These are phyloP conservation scores for Dinochytrium kinnereticum DNA, from an alignment of 371 early-diverging fungal species.

Conservation along the genomic window DNA sequence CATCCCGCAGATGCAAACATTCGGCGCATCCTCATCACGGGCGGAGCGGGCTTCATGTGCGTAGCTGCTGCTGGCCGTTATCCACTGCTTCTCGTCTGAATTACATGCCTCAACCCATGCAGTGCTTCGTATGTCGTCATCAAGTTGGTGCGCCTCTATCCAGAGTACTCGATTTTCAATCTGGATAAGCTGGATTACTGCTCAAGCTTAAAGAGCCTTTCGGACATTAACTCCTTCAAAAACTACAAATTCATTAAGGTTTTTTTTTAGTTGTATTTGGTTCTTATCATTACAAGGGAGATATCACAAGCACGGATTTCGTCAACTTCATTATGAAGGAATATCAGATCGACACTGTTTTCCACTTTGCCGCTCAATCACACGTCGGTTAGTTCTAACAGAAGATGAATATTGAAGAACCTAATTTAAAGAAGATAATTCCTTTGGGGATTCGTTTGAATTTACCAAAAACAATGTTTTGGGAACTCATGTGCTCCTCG, in stretches of 20 bases:
- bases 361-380: conserved; percentile 86
- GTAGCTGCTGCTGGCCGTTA: too few relatives aligned
- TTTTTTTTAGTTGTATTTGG: conserved; percentile 9
- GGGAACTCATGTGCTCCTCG: conserved; percentile 86
- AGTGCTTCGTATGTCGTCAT: conserved; percentile 62
- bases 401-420: not conserved
- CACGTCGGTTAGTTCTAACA: conserved; percentile 71
- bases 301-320: conserved; percentile 73
- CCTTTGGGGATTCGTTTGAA: conserved; percentile 83
- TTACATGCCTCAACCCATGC: too few relatives aligned
- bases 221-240: conserved; percentile 56
- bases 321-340: conserved; percentile 71
- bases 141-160: conserved; percentile 69
- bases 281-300: conserved; percentile 63
- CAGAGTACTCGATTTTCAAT: conserved; percentile 72
- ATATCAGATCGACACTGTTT: conserved; percentile 75
- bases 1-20: conserved; percentile 16
- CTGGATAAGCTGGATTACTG: conserved; percentile 87
- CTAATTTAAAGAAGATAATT: conserved; percentile 64
- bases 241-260: conserved; percentile 76
- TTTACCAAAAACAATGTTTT: conserved; percentile 86
- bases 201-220: conserved; percentile 71
- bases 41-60: conserved; percentile 91
- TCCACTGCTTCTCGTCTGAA: too few relatives aligned
- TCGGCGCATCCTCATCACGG: conserved; percentile 73